Conservation (phyloP, 2,329 filamentous ascomycete genomes). For the Cryphonectria radicalis region DNA sequence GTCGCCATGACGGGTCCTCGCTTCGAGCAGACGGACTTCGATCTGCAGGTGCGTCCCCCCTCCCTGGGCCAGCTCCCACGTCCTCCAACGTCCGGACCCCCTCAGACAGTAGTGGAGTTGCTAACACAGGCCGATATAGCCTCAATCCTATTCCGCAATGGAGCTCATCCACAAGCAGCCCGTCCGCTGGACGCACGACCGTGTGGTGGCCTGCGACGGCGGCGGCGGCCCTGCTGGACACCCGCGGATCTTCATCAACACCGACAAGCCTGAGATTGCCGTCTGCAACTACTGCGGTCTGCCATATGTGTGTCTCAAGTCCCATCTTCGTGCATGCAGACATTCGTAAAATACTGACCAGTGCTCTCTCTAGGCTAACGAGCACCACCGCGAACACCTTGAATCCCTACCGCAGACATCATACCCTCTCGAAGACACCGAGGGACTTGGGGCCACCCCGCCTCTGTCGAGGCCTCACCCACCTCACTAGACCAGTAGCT, state of each 20-base stretch:
- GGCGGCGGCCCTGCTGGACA: constrained; percentile 90
- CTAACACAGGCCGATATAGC: constrained; percentile 56
- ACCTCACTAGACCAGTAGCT: constrained; percentile 10
- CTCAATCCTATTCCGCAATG: constrained; percentile 86
- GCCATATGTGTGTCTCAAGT: constrained; percentile 73
- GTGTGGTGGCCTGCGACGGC: constrained; percentile 85
- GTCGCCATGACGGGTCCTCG: constrained; percentile 90
- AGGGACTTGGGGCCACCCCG: constrained; percentile 40
- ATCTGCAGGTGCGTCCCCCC: constrained; percentile 72
- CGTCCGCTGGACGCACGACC: constrained; percentile 86
- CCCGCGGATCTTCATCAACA: constrained; percentile 95
- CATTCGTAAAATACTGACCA: neutral
- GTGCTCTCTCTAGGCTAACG: constrained; percentile 69
- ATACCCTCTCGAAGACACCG: constrained; percentile 67
- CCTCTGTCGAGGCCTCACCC: constrained; percentile 27
- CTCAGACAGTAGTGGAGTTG: neutral
- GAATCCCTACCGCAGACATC: constrained; percentile 79
- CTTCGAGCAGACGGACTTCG: constrained; percentile 97
- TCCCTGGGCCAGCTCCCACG: neutral
- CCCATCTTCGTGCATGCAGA: constrained; percentile 10
- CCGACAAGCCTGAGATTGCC: constrained; percentile 93
- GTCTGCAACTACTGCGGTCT: constrained; percentile 91
- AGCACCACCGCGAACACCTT: constrained; percentile 83
- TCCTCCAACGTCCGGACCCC: neutral
- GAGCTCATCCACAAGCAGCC: constrained; percentile 96